Base-by-base conservation (phyloP, 163 green algal genomes). In the Trebouxia gelatinosa region DNA sequence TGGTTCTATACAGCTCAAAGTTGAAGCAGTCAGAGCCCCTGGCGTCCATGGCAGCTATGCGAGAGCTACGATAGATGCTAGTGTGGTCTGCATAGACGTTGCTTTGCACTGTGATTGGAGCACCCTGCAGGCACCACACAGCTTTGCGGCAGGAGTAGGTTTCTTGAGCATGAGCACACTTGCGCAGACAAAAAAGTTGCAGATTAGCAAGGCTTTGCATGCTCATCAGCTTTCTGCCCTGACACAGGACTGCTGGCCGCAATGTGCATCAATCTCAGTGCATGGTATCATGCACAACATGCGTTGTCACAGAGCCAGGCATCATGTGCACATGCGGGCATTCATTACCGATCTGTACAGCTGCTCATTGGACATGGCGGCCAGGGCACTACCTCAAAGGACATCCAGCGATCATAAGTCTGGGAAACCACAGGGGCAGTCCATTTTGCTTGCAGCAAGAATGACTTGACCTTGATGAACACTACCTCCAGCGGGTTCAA, bases 391-490 rank as follows among this genome's bases (percentile, higher is more conserved):
- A 83, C 77, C 78, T 81, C 28, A 6, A 34, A 31, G 5, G 28
- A n/a, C 26, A 79, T 46, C 81, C 81, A 85, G 28, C 40, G 59
- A n/a, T 78, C 79, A 34, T 85, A 84, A n/a, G 70, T 84, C 26
- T 75, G 70, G 17, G 81, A 67, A 4, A 50, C 43, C 17, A 54
- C 78, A n/a, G 82, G 64, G 5, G 75, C 70, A 65, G 68, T 72
- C 77, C 82, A 85, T 35, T 70, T 74, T 21, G 68, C 75, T 26
- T 88, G 80, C 48, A 79, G 35, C 51, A 84, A 58, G 26, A 84
- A 81, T 19, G 34, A 46, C 64, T 90, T 90, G 17, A 91, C 85
- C 35, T 89, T 90, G 28, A 92, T 79, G 80, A 94, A 94, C 78
- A 93, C 80, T 1, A 90, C 85, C 59, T 93, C 86, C 65, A 88